These are phyloP conservation scores for Microsporum ferrugineum DNA, from an alignment of 2,329 filamentous ascomycete genomes.

Conservation along the genomic window DNA sequence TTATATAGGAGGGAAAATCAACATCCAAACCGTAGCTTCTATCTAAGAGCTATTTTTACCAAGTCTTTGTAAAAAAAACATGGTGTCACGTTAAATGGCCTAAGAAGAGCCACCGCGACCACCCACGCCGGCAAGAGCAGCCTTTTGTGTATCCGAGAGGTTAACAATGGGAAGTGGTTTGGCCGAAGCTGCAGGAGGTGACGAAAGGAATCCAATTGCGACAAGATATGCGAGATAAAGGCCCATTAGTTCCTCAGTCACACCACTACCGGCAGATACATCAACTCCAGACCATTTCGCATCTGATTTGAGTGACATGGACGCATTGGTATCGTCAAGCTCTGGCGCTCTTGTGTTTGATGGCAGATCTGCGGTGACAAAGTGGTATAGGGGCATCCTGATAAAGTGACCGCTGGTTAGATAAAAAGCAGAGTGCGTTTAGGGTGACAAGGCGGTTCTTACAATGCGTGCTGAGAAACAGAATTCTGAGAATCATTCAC, in stretches of 20 bases:
- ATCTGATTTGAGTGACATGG: constrained; percentile 52
- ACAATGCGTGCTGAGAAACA: constrained; percentile 46
- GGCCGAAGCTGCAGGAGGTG: constrained; percentile 28
- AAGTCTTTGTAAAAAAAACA: background rate
- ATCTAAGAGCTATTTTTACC: background rate
- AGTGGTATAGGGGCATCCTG: constrained; percentile 60
- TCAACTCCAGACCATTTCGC: constrained; percentile 44
- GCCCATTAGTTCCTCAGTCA: constrained; percentile 47
- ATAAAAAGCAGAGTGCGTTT: constrained; percentile 1
- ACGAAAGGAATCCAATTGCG: constrained; percentile 47
- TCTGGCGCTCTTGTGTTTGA: constrained; percentile 59
- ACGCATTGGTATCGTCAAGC: constrained; percentile 61
- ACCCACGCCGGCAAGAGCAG: constrained; percentile 38
- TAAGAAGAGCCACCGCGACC: constrained; percentile 31
- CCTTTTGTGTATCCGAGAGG: constrained; percentile 31
- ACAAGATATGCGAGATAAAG: constrained; percentile 50
- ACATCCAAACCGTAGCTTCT: background rate
- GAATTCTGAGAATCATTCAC: constrained; percentile 54
- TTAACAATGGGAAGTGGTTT: constrained; percentile 33
- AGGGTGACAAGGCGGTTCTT: constrained; percentile 17
- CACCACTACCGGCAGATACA: constrained; percentile 41
- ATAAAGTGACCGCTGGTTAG: constrained; percentile 16
- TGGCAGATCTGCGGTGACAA: constrained; percentile 59
- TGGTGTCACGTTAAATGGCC: background rate
- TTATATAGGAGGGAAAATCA: background rate